Percentiles rank a stretch among this genome's conserved stretches.
Conservation (phyloP, 495 filamentous ascomycete species). For the Aspergillus sclerotioniger region DNA sequence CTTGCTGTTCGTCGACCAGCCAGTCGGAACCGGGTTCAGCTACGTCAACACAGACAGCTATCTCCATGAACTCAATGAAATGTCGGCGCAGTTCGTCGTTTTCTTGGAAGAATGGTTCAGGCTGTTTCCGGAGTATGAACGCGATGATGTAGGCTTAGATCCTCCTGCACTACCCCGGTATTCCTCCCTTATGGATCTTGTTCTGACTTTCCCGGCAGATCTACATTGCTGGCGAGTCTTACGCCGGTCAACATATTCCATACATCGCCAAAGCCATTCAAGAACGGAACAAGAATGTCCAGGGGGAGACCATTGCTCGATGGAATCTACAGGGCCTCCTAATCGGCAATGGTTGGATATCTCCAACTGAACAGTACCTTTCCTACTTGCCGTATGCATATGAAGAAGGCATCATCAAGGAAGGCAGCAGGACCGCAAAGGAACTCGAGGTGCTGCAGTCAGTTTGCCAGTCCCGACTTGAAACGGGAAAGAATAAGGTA, state of each 20-base stretch:
- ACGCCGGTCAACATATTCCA: constrained; percentile 94
- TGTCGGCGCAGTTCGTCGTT: constrained; percentile 82
- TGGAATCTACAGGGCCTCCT: constrained; percentile 89
- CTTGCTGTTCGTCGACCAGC: constrained; percentile 92
- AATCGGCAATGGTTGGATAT: constrained; percentile 98
- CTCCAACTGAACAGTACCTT: constrained; percentile 85
- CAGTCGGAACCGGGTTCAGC: constrained; percentile 94
- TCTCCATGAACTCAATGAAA: constrained; percentile 78
- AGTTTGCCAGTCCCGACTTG: constrained; percentile 58
- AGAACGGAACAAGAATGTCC: constrained; percentile 63
- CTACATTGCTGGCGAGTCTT: constrained; percentile 93
- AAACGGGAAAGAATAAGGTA: constrained; percentile 58
- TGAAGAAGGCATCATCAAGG: constrained; percentile 65
- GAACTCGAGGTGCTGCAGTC: constrained; percentile 68
- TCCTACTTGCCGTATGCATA: constrained; percentile 79
- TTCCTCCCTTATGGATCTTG: constrained; percentile 9
- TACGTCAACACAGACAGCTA: constrained; percentile 87
- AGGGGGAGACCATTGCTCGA: constrained; percentile 24
- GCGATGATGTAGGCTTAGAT: constrained; percentile 75
- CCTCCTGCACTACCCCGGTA: not conserved
- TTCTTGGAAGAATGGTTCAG: constrained; percentile 90
- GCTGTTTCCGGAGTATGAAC: constrained; percentile 88
- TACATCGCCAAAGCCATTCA: constrained; percentile 90
- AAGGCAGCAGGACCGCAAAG: constrained; percentile 60
- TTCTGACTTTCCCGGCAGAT: constrained; percentile 57